Percentiles rank a stretch among this genome's conserved stretches.
These are phyloP conservation scores for Phialophora expanda DNA, from an alignment of 2,329 filamentous ascomycete genomes.

Conservation along the genomic window DNA sequence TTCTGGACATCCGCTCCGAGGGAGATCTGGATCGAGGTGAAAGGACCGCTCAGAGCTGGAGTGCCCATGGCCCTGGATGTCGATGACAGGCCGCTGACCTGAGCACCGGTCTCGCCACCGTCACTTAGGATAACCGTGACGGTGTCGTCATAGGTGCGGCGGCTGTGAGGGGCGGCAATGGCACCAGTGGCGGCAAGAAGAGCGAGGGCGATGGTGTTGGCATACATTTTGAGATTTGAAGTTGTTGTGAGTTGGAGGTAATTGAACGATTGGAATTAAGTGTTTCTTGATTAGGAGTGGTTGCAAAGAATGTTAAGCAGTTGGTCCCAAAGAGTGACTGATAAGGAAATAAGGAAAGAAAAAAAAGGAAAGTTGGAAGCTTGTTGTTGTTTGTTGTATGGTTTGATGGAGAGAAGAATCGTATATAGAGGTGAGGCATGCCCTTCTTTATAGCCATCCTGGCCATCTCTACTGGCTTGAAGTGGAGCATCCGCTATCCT, in stretches of 20 bases:
- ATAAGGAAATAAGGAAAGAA: constrained; percentile 26
- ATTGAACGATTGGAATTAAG: constrained; percentile 13
- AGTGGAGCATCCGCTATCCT: background rate
- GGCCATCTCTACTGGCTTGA: background rate
- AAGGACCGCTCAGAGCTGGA: constrained; percentile 26
- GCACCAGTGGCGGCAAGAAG: constrained; percentile 34
- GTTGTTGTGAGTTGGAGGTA: constrained; percentile 10
- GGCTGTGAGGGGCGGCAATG: constrained; percentile 30
- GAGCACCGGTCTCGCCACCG: constrained; percentile 18
- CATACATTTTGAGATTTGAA: constrained; percentile 16
- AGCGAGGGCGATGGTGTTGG: constrained; percentile 21
- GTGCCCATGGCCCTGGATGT: constrained; percentile 15
- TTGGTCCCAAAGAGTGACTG: constrained; percentile 11
- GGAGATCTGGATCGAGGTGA: constrained; percentile 30
- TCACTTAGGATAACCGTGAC: constrained; percentile 33
- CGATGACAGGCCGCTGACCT: constrained; percentile 23
- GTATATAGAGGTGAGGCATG: background rate
- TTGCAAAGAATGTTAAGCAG: constrained; percentile 20
- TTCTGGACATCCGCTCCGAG: constrained; percentile 29
- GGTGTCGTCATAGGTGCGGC: constrained; percentile 22
- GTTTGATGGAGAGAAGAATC: constrained; percentile 15
- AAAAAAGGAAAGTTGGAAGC: constrained; percentile 20
- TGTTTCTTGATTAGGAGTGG: constrained; percentile 14
- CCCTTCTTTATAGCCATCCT: constrained; percentile 14
- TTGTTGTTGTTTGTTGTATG: constrained; percentile 21